Percentiles rank a stretch among this genome's conserved stretches.
phyloP scores from a whole-genome alignment of 495 filamentous ascomycete species.

The Usnea hakonensis region DNA sequence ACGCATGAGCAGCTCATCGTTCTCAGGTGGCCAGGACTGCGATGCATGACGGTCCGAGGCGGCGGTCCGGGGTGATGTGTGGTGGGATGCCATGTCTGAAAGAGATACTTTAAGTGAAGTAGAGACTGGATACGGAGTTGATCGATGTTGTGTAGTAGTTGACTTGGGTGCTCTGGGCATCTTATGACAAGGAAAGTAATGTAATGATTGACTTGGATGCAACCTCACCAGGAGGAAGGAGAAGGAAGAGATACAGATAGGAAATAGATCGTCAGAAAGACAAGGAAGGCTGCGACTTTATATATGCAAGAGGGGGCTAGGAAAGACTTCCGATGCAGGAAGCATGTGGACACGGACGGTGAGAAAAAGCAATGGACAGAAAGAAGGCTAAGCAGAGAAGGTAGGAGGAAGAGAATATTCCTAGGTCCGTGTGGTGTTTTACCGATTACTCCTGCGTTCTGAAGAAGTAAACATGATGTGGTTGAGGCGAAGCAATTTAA shows the following conservation, averaged over 20 bases:
- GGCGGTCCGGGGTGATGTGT: constrained; percentile 10
- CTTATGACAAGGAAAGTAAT: constrained; percentile 11
- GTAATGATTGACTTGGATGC: constrained; percentile 5
- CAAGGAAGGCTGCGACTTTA: constrained; percentile 10
- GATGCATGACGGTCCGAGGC: constrained; percentile 36
- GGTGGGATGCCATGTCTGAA: constrained; percentile 11
- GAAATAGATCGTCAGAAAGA: constrained; percentile 13
- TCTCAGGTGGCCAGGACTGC: constrained; percentile 54
- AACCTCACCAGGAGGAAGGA: constrained; percentile 14
- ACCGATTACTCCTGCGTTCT: constrained; percentile 18
- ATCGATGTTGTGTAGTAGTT: constrained; percentile 8
- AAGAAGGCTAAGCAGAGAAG: constrained; percentile 16
- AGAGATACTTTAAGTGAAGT: constrained; percentile 4
- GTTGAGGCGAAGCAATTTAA: constrained; percentile 20
- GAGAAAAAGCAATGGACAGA: constrained; percentile 12
- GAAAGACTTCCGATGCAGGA: constrained; percentile 10
- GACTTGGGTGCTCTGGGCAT: constrained; percentile 20
- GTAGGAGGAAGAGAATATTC: constrained; percentile 4
- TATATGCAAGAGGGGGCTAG: constrained; percentile 14
- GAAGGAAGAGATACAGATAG: constrained; percentile 15
- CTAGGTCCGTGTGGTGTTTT: neutral
- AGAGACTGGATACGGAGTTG: constrained; percentile 12
- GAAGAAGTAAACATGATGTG: constrained; percentile 12
- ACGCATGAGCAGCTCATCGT: constrained; percentile 54
- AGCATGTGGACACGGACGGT: constrained; percentile 10